Evolutionary conservation across 2,329 filamentous ascomycete genomes (phyloP), one percentile per base, ranked within the genome.

Genomic region (Fusarium sp.): DNA sequence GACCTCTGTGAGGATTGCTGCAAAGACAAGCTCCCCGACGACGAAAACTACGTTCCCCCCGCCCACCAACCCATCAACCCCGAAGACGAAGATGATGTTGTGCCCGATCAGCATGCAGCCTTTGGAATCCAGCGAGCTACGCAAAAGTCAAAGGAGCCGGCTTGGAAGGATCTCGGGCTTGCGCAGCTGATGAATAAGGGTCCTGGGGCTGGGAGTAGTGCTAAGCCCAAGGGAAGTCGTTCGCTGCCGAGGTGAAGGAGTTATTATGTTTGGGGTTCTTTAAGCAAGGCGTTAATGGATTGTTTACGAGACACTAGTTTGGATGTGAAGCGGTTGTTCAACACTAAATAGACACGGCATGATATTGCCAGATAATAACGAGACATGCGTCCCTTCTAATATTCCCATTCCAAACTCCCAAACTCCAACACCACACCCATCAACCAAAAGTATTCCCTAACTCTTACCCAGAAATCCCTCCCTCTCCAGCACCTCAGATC

Each of bases 71-170:
- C 92, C 40, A 85, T 93, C 76, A 95, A 96, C 77, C 92, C 93
- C 0, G 92, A 96, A 79, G 92, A 96, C 77, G 92, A 96, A 80
- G 93, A 96, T 76, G 92, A 96, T 75, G 91, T 96, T 4, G 92
- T 96, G 4, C 92, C 93, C 0, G 92, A 96, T 79, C 92, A 96
- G 81, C 92, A 96, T 77, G 92, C 92, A 11, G 93, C 92, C 0
- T 96, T 96, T 77, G 93, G 92, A 38, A 96, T 96, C 74, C 89
- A 92, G 78, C 87, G 91, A 71, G 92, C 92, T 9, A 94, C 91
- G 14, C 90, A 93, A 80, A 86, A 86, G 69, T 85, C 83, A 73
- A 86, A 85, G 74, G 91, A 93, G 80, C 85, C 90, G 1, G 89
- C 89, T 7, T 96, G 92, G 92, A 90, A 90, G 76, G 92, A 96